phyloP scores from a whole-genome alignment of 2,329 filamentous ascomycete genomes.

The Fusarium illudens region DNA sequence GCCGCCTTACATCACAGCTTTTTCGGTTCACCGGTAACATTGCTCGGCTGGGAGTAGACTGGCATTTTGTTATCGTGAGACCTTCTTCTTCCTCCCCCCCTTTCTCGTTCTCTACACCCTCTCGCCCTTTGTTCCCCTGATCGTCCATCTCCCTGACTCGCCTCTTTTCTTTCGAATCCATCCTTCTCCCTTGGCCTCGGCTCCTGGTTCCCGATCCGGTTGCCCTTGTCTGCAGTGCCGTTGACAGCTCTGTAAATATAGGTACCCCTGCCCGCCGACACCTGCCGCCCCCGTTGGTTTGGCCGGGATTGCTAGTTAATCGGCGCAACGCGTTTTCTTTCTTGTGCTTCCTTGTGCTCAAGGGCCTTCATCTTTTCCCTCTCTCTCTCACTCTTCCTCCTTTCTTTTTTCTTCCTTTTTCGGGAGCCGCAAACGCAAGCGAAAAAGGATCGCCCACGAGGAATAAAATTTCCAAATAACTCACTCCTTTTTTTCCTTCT shows the following conservation, averaged over 20 bases:
- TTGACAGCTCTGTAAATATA: background rate
- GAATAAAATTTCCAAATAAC: background rate
- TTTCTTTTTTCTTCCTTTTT: constrained; percentile 1
- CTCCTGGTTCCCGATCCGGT: constrained; percentile 22
- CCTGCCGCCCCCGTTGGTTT: constrained; percentile 17
- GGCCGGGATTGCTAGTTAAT: constrained; percentile 38
- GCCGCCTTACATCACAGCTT: constrained; percentile 23
- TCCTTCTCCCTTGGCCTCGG: constrained; percentile 14
- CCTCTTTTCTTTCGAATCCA: constrained; percentile 6
- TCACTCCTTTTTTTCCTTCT: background rate
- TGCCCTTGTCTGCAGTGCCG: constrained; percentile 26
- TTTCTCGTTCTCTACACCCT: constrained; percentile 10
- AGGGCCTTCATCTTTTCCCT: constrained; percentile 4
- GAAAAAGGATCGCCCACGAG: background rate
- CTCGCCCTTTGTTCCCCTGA: constrained; percentile 22
- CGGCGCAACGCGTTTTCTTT: constrained; percentile 22
- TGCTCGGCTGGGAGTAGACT: background rate
- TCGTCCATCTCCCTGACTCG: constrained; percentile 30
- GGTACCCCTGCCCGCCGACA: constrained; percentile 20
- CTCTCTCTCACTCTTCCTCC: constrained; percentile 14
- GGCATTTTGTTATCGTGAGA: constrained; percentile 9
- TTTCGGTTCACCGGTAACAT: constrained; percentile 15
- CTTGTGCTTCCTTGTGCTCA: background rate
- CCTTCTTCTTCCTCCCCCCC: background rate
- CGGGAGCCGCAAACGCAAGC: constrained; percentile 6